Evolutionary conservation across 2,329 filamentous ascomycete genomes (phyloP), one percentile per base, ranked within the genome.

Genomic region (Escovopsis sp.): DNA sequence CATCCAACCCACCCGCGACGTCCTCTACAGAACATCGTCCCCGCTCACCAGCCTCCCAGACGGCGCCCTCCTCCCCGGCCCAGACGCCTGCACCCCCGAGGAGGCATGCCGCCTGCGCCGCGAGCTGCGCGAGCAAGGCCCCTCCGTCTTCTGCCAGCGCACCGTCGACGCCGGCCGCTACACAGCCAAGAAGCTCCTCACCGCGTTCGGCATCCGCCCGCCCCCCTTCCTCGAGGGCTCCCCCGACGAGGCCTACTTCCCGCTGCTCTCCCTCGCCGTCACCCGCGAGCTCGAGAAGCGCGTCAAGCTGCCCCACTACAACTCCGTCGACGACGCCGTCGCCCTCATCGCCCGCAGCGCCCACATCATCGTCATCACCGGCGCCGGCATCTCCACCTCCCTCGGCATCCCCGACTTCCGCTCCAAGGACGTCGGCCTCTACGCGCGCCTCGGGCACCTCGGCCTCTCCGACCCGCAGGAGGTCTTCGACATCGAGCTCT

Each of bases 321-420:
- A 94, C 61, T 77, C 79, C 1, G 68, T 96, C 35, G 81, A 92
- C 43, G 86, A 98, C 58, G 90, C 84, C 4, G 86, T 90, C 8
- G 60, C 67, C 12, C 65, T 98, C 34, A 68, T 98, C 30, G 66
- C 73, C 46, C 70, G 71, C 39, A 75, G 78, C 38, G 72, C 72
- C 45, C 93, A 94, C 55, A 87, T 98, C 54, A 74, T 98, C 49
- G 81, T 96, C 44, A 72, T 98, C 45, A 96, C 90, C 1, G 90
- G 90, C 35, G 90, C 90, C 14, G 90, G 90, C 45, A 96, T 98
- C 46, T 94, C 87, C 18, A 98, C 90, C 1, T 94, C 85, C 35
- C 74, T 98, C 15, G 90, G 90, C 41, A 96, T 98, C 40, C 90
- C 90, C 4, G 90, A 98, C 56, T 98, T 98, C 52, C 79, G 90